Evolutionary conservation across 1,139 yeast species (phyloP), one percentile per base, ranked within the genome.

Genomic region (Suhomyces ambrosiae): DNA sequence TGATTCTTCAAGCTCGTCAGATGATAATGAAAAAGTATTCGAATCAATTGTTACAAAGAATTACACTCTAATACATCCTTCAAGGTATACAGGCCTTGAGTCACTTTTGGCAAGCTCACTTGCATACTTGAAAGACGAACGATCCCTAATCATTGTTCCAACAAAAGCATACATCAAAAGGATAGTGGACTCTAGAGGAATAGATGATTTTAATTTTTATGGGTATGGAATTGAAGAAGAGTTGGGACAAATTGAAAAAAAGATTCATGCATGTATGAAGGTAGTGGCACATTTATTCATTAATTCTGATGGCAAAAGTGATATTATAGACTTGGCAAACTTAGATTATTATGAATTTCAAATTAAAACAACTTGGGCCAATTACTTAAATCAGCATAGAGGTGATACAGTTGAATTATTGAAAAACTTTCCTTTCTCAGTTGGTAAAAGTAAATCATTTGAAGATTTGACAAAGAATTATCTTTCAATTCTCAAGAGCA

Each of bases 61-160:
- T 16, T 27, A 22, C 12, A 40, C 45, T 7, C 13, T 30, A 8
- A 17, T 37, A 8, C 22, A 28, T 4, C 14, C 22, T 13, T n/a
- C 27, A 5, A 35, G 30, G 11, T 32, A 27, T 11, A 14, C 38
- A 3, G 41, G 39, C 3, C 13, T 38, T 10, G 27, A 42, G 6
- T 9, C 17, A 9, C 11, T 38, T 7, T 18, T 45, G 5, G 17
- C 16, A 3, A 19, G 16, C 6, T 33, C 32, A 3, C 16, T 40
- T 7, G 7, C 8, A 2, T 15, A 33, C 15, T 23, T 35, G 15
- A 33, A 15, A 2, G 32, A 43, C 1, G 67, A 68, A 31, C 54
- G 67, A 19, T 58, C 61, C 0, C 41, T 76, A 23, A 50, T 77
- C 0, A 47, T 77, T 2, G 48, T 66, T 1, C 52, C 58, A 2